A percentile compares a stretch with the other conserved stretches of the same genome.
Conservation (phyloP, 1,139 yeast genomes). For the Suhomyces bribrorum region DNA sequence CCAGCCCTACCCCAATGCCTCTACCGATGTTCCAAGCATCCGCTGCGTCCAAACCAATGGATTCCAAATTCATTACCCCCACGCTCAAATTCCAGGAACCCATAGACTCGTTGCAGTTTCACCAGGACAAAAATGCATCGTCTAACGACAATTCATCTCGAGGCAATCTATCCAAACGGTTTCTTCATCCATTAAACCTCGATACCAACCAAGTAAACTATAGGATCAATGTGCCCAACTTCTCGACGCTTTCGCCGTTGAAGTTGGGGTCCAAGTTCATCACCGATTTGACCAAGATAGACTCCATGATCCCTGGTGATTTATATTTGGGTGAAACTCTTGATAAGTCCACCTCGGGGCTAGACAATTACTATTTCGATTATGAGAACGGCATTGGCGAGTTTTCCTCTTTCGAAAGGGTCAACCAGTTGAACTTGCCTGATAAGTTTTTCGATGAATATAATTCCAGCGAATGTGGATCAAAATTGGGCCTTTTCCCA, state of each 20-base stretch:
- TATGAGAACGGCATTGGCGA: constrained; percentile 44
- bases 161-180: constrained; percentile 33
- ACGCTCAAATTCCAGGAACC: constrained; percentile 38
- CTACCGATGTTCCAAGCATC: constrained; percentile 50
- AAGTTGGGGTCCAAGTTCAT: constrained; percentile 47
- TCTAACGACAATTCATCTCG: constrained; percentile 25
- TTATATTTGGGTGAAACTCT: constrained; percentile 42
- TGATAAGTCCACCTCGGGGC: constrained; percentile 39
- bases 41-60: constrained; percentile 12
- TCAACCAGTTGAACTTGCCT: constrained; percentile 71
- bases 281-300: constrained; percentile 46
- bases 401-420: constrained; percentile 77
- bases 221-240: constrained; percentile 47
- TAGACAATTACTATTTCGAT: constrained; percentile 49
- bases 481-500: constrained; percentile 83
- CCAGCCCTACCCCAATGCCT: constrained; percentile 37
- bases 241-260: constrained; percentile 45
- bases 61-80: constrained; percentile 35
- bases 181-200: constrained; percentile 38
- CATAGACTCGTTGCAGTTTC: constrained; percentile 39
- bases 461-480: constrained; percentile 63
- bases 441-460: constrained; percentile 80
- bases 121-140: constrained; percentile 30
- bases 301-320: constrained; percentile 48
- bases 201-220: constrained; percentile 47